These are phyloP conservation scores for Prosopis cineraria DNA, from an alignment of 306 rosid genomes.

Conservation along the genomic window DNA sequence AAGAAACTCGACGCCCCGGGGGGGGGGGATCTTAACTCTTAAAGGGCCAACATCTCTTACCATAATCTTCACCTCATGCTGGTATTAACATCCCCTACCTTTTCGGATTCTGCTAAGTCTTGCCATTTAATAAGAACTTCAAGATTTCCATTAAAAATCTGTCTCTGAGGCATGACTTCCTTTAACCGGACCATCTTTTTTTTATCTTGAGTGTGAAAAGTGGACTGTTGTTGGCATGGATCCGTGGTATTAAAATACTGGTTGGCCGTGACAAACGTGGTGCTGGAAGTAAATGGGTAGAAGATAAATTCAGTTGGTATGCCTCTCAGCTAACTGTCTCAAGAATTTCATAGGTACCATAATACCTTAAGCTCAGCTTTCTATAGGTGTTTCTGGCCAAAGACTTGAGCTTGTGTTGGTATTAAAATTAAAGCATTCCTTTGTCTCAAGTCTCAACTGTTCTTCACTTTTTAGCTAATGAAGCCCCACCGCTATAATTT, in stretches of 20 bases:
- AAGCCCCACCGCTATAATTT: not conserved
- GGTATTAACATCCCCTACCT: not conserved
- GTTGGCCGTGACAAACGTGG: not conserved
- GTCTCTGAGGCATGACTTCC: not conserved
- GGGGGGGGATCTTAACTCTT: too few relatives aligned
- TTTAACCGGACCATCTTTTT: not conserved
- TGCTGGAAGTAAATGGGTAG: not conserved
- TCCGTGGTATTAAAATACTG: not conserved
- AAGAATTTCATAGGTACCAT: not conserved
- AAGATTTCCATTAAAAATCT: not conserved
- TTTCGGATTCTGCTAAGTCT: not conserved
- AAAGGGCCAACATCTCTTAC: not conserved
- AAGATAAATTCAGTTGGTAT: not conserved
- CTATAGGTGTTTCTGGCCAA: not conserved
- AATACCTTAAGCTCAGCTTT: not conserved
- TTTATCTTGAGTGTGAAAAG: not conserved
- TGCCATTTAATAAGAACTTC: not conserved
- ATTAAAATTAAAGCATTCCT: not conserved
- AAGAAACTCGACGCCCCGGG: too few relatives aligned
- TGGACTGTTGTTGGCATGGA: not conserved
- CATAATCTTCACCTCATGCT: not conserved
- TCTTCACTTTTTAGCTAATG: not conserved
- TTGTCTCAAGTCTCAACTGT: not conserved
- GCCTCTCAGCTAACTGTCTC: not conserved
- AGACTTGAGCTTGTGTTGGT: not conserved